phyloP scores from a whole-genome alignment of 805 yeast species.

The Wickerhamomyces bovis region DNA sequence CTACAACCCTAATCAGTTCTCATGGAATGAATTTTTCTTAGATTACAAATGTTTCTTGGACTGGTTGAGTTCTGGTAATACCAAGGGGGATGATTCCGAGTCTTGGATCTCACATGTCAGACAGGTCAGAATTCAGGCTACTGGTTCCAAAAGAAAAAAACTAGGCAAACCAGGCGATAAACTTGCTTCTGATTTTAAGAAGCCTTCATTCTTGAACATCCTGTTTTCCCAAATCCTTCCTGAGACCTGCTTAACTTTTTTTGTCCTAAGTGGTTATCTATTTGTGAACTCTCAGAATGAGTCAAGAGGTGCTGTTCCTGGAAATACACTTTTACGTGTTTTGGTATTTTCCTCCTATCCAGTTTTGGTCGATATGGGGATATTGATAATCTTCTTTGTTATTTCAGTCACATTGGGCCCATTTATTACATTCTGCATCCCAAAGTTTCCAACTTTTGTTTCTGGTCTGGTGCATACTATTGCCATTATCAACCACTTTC shows the following conservation, averaged over 20 bases:
- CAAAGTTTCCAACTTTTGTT: constrained; percentile 41
- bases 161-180: constrained; percentile 33
- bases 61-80: constrained; percentile 45
- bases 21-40: constrained; percentile 55
- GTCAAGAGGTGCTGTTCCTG: constrained; percentile 27
- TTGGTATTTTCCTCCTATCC: constrained; percentile 42
- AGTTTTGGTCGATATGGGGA: constrained; percentile 34
- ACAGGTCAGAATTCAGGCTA: constrained; percentile 44
- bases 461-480: constrained; percentile 45
- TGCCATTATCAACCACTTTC: constrained; percentile 41
- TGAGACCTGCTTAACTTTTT: constrained; percentile 28
- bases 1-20: constrained; percentile 62
- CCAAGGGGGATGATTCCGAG: constrained; percentile 23
- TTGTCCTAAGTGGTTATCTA: constrained; percentile 41
- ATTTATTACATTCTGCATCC: constrained; percentile 31
- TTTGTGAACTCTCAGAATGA: constrained; percentile 52
- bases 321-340: constrained; percentile 39
- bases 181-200: constrained; percentile 37
- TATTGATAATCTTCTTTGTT: constrained; percentile 34
- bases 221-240: constrained; percentile 37
- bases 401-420: constrained; percentile 47
- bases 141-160: constrained; percentile 48
- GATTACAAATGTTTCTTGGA: constrained; percentile 46
- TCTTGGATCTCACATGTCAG: constrained; percentile 47
- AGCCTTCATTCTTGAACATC: constrained; percentile 42